Conservation (phyloP, 768 basidiomycete species). For the Lactifluus volemus region DNA sequence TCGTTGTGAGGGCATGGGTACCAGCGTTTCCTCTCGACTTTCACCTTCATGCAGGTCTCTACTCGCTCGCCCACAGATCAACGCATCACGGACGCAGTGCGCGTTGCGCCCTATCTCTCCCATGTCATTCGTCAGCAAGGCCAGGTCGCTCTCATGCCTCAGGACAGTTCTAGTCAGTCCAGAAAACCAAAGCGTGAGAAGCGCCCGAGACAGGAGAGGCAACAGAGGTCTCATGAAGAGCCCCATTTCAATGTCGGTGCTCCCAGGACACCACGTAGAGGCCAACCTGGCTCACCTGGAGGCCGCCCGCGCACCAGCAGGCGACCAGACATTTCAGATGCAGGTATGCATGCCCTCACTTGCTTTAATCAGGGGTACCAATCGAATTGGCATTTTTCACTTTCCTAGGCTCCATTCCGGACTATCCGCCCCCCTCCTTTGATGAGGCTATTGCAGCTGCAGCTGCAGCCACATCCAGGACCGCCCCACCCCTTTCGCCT, state of each 20-base stretch:
- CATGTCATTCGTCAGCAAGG: constrained; percentile 47
- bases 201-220: constrained; percentile 15
- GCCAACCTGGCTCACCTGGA: constrained; percentile 14
- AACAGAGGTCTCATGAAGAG: constrained; percentile 12
- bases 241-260: constrained; percentile 20
- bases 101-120: constrained; percentile 46
- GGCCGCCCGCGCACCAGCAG: constrained; percentile 7
- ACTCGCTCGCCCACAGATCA: constrained; percentile 20
- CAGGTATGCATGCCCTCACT: constrained; percentile 22
- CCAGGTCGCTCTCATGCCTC: constrained; percentile 39
- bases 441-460: constrained; percentile 46
- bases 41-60: constrained; percentile 18
- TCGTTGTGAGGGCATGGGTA: constrained; percentile 21
- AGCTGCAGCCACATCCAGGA: constrained; percentile 18
- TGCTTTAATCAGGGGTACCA: not conserved
- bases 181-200: constrained; percentile 33
- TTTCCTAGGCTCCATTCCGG: constrained; percentile 31
- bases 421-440: constrained; percentile 71
- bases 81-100: constrained; percentile 23
- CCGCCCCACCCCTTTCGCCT: constrained; percentile 11
- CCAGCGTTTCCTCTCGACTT: constrained; percentile 18
- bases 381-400: not conserved
- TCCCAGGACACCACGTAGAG: constrained; percentile 14
- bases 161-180: constrained; percentile 43
- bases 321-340: constrained; percentile 26